Conservation (phyloP, 306 rosid species). For the Cucumis melo region DNA sequence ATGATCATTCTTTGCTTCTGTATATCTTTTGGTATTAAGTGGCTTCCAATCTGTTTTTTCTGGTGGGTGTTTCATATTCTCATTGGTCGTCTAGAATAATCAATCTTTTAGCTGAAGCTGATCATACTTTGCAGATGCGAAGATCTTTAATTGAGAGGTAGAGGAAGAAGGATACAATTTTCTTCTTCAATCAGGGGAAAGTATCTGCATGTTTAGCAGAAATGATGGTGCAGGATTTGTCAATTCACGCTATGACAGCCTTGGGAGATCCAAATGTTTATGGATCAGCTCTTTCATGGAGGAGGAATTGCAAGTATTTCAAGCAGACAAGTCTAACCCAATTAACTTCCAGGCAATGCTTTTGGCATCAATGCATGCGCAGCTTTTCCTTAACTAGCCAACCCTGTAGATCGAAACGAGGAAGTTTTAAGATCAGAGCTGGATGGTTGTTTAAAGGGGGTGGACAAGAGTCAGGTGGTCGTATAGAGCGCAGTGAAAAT, state of each 20-base stretch:
- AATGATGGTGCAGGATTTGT: constrained; percentile 57
- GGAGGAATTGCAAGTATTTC: constrained; percentile 31
- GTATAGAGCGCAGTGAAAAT: constrained; percentile 68
- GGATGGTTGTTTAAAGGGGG: constrained; percentile 80
- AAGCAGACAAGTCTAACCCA: constrained; percentile 27
- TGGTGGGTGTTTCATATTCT: neutral
- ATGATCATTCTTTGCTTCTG: neutral
- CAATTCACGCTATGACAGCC: constrained; percentile 43
- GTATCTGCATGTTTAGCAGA: neutral
- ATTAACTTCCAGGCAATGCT: constrained; percentile 16
- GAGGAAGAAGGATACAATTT: neutral
- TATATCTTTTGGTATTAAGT: neutral
- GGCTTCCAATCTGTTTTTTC: neutral
- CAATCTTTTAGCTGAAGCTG: neutral
- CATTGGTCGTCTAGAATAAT: neutral
- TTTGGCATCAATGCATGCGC: constrained; percentile 26
- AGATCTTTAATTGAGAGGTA: neutral
- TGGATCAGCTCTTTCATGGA: constrained; percentile 36
- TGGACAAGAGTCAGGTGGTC: constrained; percentile 48
- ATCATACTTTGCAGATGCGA: neutral
- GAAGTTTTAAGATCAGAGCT: constrained; percentile 38
- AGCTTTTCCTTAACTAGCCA: constrained; percentile 23
- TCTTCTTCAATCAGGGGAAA: neutral
- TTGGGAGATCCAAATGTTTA: constrained; percentile 26
- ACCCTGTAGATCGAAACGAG: constrained; percentile 23